Base-by-base conservation (phyloP, 768 basidiomycete genomes). In the Psilocybe azurescens region DNA sequence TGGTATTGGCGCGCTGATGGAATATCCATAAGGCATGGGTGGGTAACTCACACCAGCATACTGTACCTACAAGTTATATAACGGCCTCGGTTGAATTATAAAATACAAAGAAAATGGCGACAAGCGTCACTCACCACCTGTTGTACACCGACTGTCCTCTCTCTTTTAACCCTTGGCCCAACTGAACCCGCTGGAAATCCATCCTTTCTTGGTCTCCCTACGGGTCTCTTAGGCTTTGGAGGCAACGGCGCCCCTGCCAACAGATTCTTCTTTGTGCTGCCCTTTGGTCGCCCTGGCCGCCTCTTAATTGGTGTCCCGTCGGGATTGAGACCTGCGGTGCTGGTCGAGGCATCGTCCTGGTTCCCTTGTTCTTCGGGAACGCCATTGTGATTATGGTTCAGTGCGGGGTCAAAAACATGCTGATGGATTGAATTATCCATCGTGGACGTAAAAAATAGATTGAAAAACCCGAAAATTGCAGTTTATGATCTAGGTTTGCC, bases 201-300 rank as follows among this genome's bases (percentile, higher is more conserved):
- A 66, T 93, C 91, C 73, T 93, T 92, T 67, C 92, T 77, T 2
- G 92, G 92, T 13, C 92, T 81, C 1, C 92, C 92, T 1, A 93
- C 91, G 14, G 92, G 92, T 49, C 92, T 80, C 73, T 91, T 93
- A 56, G 86, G 74, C 74, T 89, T 90, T 29, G 84, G 79, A 2
- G 81, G 77, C 3, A 70, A 24, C 7, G 73, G 56, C 9, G 74
- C 68, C 0, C 69, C 67, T 51, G 75, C 80, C 2, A 78, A 68
- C 1, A 80, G 64, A 24, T 78, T 78, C 71, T 93, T 93, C 78
- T 90, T 91, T 11, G 88, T 89, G 69, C 89, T 91, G 38, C 91
- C 91, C 70, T 91, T 91, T 5, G 91, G 91, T 33, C 91, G 80
- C 2, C 91, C 91, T 10, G 90, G 89, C 16, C 84, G 84, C 47